These are phyloP conservation scores for Juglanconis juglandina DNA, from an alignment of 2,329 filamentous ascomycete genomes.

Conservation along the genomic window DNA sequence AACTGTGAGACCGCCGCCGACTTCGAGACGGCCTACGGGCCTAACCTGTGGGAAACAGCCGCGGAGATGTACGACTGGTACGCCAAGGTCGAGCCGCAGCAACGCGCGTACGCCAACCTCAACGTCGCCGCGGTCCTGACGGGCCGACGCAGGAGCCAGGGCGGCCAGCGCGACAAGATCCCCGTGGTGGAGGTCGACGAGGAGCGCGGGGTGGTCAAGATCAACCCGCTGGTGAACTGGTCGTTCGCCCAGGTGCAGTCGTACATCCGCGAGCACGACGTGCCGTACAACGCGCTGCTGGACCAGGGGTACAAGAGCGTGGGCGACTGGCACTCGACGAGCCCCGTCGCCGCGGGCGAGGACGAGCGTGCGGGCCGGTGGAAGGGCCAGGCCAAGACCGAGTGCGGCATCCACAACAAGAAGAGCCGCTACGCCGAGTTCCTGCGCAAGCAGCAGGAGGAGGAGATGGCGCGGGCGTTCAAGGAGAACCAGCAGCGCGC, in stretches of 20 bases:
- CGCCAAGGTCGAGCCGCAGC: constrained; percentile 94
- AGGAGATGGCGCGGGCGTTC: constrained; percentile 18
- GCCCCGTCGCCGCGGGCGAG: constrained; percentile 83
- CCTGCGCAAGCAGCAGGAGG: constrained; percentile 42
- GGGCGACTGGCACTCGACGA: constrained; percentile 97
- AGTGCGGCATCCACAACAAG: constrained; percentile 99
- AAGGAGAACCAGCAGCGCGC: constrained; percentile 15
- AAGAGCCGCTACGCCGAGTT: constrained; percentile 89
- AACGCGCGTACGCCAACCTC: constrained; percentile 84
- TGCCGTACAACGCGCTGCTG: constrained; percentile 90
- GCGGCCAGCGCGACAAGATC: constrained; percentile 84
- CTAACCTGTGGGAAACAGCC: constrained; percentile 78
- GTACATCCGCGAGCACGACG: constrained; percentile 81
- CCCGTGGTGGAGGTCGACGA: constrained; percentile 88
- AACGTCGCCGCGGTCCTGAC: constrained; percentile 88
- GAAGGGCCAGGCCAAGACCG: constrained; percentile 94
- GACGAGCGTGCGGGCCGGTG: constrained; percentile 94
- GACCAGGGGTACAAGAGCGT: constrained; percentile 97
- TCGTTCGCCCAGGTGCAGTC: constrained; percentile 82
- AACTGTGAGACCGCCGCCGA: constrained; percentile 69
- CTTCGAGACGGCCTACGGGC: constrained; percentile 79
- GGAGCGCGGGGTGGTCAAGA: constrained; percentile 87
- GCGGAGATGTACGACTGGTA: constrained; percentile 92
- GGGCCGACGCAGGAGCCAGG: constrained; percentile 86
- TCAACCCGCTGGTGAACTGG: constrained; percentile 97